Percentiles rank a stretch among this genome's conserved stretches.
These are phyloP conservation scores for Aspergillus unguis DNA, from an alignment of 2,329 filamentous ascomycete species.

Conservation along the genomic window DNA sequence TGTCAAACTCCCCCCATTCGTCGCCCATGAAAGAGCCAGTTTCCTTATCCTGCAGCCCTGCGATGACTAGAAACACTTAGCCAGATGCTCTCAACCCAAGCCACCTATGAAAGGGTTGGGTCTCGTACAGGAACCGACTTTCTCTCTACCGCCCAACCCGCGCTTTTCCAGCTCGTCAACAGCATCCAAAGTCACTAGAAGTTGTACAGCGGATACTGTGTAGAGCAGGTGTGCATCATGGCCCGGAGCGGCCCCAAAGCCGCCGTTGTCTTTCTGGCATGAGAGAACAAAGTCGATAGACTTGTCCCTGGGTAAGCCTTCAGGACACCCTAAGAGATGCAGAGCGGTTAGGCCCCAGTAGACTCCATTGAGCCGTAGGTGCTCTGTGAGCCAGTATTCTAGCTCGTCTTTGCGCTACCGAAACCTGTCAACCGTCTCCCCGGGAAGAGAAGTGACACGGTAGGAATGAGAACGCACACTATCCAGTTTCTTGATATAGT, in stretches of 20 bases:
- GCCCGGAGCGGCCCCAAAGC: constrained; percentile 88
- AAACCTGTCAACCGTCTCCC: constrained; percentile 32
- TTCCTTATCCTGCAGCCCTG: constrained; percentile 71
- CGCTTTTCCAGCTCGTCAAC: constrained; percentile 74
- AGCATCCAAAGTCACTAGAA: constrained; percentile 80
- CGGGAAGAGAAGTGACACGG: constrained; percentile 20
- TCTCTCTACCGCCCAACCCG: constrained; percentile 63
- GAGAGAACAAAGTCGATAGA: constrained; percentile 91
- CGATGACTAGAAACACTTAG: constrained; percentile 60
- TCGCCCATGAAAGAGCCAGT: constrained; percentile 91
- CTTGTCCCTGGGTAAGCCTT: constrained; percentile 74
- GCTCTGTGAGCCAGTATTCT: constrained; percentile 97
- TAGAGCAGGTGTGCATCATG: constrained; percentile 97
- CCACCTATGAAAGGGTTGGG: constrained; percentile 40
- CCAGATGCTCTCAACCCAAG: constrained; percentile 13
- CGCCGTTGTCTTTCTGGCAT: constrained; percentile 84
- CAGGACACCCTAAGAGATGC: constrained; percentile 75
- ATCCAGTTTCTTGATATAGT: constrained; percentile 90
- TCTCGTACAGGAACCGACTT: constrained; percentile 78
- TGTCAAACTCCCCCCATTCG: constrained; percentile 95
- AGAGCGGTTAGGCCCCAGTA: constrained; percentile 95
- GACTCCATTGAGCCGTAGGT: constrained; percentile 88
- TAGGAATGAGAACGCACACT: constrained; percentile 56
- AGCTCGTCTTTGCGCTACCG: constrained; percentile 81
- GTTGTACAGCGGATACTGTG: constrained; percentile 92